Evolutionary conservation across 2,329 filamentous ascomycete species (phyloP), one percentile per base, ranked within the genome.

Genomic region (Nigrospora oryzae): DNA sequence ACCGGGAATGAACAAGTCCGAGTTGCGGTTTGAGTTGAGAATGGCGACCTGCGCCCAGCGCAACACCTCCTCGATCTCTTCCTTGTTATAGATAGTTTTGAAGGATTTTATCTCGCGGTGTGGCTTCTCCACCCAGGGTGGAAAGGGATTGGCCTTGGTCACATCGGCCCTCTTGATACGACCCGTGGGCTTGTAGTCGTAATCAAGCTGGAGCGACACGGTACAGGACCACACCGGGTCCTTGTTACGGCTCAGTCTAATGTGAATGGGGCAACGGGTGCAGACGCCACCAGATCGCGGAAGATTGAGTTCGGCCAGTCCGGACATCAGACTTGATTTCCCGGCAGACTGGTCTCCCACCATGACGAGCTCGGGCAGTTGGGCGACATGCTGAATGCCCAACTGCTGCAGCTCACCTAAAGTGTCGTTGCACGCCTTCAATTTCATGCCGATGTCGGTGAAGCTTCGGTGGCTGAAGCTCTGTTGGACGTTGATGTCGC

Each of bases 341-440:
- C 89, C 90, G 0, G 88, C 84, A 0, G 80, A 86, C 56, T 95
- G 89, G 40, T 95, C 89, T 0, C 89, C 89, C 0, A 95, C 80
- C 0, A 95, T 77, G 6, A 91, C 85, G 11, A 94, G 80, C 53
- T 89, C 87, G 0, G 89, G 88, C 0, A 95, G 68, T 0, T 79
- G 77, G 0, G 88, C 77, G 5, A 81, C 76, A 15, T 85, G 78
- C 41, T 85, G 81, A 1, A 95, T 81, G 0, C 85, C 86, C 0
- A 91, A 73, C 6, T 81, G 74, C 42, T 87, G 79, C 0, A 95
- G 74, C 40, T 84, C 77, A 3, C 77, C 78, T 0, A 89, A 74
- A 0, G 78, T 77, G 39, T 84, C 72, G 2, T 88, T 82, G 40
- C 82, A 78, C 0, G 75, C 71, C 42, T 84, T 84, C 1, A 84